A percentile compares a stretch with the other conserved stretches of the same genome.
Evolutionary conservation across 306 rosid species (phyloP).

Genomic region (Sechiopsis laciniata): DNA sequence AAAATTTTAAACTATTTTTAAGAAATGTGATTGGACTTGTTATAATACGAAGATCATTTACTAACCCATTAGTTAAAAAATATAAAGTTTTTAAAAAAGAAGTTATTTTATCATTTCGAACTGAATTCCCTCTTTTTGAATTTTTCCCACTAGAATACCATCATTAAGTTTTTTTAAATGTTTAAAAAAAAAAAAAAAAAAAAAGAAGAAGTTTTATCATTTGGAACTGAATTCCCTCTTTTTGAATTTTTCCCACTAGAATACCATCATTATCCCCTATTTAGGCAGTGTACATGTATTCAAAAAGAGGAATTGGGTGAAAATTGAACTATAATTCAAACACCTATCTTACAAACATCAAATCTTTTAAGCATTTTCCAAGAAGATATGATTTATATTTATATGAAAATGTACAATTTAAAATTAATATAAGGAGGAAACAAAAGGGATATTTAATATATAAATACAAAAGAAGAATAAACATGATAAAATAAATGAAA

Average conservation of each 20-base stretch:
- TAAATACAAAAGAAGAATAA: constrained; percentile 4
- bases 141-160: background rate
- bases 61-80: no score
- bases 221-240: background rate
- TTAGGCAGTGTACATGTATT: background rate
- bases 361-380: constrained; percentile 5
- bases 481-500: background rate
- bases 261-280: background rate
- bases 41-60: no score
- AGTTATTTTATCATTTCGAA: background rate
- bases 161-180: background rate
- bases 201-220: background rate
- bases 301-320: constrained; percentile 5
- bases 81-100: background rate
- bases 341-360: constrained; percentile 9
- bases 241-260: background rate
- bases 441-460: background rate
- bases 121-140: background rate
- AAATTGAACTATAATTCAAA: constrained; percentile 8
- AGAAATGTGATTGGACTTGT: background rate
- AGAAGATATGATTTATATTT: constrained; percentile 1
- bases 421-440: background rate
- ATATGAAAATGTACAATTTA: background rate
- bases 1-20: background rate
- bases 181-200: no score